Conservation (phyloP, 129 eudicot genomes). For the Silybum marianum region DNA sequence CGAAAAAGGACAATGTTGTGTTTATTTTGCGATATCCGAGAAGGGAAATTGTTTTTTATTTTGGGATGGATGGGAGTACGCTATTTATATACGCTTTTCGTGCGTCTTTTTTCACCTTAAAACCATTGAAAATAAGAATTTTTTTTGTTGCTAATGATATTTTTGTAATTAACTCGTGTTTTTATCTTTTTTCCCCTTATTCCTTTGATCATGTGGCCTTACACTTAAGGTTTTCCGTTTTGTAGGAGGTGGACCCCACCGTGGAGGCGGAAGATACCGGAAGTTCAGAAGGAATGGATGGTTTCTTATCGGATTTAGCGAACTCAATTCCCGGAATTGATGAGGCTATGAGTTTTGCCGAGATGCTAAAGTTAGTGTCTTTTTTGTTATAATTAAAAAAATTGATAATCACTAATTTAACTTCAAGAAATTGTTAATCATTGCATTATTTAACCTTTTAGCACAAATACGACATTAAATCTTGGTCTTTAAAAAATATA, state of each 20-base stretch:
- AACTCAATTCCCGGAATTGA: slow-evolving; percentile 98
- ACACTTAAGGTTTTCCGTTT: slow-evolving; percentile 17
- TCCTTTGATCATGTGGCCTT: background rate
- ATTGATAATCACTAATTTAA: background rate
- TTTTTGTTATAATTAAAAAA: background rate
- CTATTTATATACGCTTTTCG: background rate
- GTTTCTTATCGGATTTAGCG: slow-evolving; percentile 78
- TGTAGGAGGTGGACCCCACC: slow-evolving; percentile 94
- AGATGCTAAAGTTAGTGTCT: slow-evolving; percentile 83
- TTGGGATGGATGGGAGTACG: background rate
- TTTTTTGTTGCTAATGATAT: background rate
- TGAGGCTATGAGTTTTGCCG: slow-evolving; percentile 99
- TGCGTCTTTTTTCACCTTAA: background rate
- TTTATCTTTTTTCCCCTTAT: background rate
- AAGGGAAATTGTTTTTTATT: background rate
- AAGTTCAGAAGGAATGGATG: slow-evolving; percentile 69
- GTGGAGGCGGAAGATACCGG: slow-evolving; percentile 76
- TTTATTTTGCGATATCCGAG: background rate
- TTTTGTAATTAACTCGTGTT: background rate
- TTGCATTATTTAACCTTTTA: background rate
- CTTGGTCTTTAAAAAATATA: background rate
- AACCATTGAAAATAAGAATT: no score
- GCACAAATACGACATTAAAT: background rate
- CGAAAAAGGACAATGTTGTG: no score
- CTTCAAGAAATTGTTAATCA: background rate